Base-by-base conservation (phyloP, 73 alveolate species). In the Symbiodinium pilosum region DNA sequence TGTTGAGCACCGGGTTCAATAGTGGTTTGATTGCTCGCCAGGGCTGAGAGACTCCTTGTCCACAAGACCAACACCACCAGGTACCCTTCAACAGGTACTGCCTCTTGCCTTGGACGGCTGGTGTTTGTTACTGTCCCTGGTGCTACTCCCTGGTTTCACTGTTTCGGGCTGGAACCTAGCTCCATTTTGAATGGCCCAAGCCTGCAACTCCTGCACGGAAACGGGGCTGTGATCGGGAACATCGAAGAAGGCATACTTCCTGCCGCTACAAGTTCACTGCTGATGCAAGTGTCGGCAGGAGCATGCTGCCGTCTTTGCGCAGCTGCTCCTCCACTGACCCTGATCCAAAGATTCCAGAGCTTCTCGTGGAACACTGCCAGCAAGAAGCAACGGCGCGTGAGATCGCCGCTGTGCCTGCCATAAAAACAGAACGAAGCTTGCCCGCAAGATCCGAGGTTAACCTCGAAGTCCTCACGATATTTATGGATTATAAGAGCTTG, bases 171-270 rank as follows among this genome's bases (percentile, higher is more conserved):
- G n/a, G n/a, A n/a, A n/a, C n/a, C n/a, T n/a, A n/a, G n/a, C n/a
- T n/a, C n/a, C n/a, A n/a, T n/a, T 47, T 47, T 6, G 59, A 6
- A 47, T 18, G 11, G 4, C 38, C 68, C 38, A 34, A 7, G 54
- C 94, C 94, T 87, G 84, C 59, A 87, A 36, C 40, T 87, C 94
- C 26, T 14, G 42, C n/a, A 36, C 39, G 0, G 94, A 21, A 36
- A 87, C 69, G n/a, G 94, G 86, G 69, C 94, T 87, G 86, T 75
- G 34, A 40, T n/a, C 34, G 3, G 94, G 94, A 12, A 87, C 86
- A 34, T 87, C 94, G 44, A 87, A 87, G 69, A 87, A 87, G 21
- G 94, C 94, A 28, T 86, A 87, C 64, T 77, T 81, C 94, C 94
- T 87, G 44, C 16, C 41, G 43, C 26, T 21, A 12, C 84, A 16